phyloP scores from a whole-genome alignment of 495 filamentous ascomycete species.

The Xeromyces bisporus region DNA sequence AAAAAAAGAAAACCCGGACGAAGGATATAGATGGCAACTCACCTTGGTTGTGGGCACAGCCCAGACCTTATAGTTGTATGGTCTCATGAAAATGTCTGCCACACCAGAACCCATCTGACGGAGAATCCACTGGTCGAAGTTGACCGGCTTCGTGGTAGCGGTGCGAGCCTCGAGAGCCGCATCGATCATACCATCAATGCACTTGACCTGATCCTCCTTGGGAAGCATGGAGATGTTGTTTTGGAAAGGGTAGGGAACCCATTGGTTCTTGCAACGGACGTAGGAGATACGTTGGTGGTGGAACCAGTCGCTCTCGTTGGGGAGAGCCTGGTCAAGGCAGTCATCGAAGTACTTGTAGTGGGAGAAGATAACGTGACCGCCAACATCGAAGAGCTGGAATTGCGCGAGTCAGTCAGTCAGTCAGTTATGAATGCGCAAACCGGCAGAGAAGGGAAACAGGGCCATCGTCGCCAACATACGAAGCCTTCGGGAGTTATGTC shows the following conservation, averaged over 20 bases:
- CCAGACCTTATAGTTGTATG: constrained; percentile 99
- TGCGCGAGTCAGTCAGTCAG: constrained; percentile 7
- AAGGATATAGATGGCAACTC: no score
- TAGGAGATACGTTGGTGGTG: constrained; percentile 97
- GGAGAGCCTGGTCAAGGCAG: constrained; percentile 90
- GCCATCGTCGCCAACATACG: constrained; percentile 29
- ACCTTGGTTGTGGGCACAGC: constrained; percentile 97
- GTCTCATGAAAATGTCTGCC: constrained; percentile 94
- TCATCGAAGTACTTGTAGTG: constrained; percentile 99
- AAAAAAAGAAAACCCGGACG: no score
- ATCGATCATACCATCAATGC: constrained; percentile 95
- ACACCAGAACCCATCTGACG: constrained; percentile 81
- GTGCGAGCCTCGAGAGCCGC: constrained; percentile 75
- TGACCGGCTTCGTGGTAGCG: constrained; percentile 73
- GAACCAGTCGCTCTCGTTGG: constrained; percentile 88
- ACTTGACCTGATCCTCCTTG: constrained; percentile 90
- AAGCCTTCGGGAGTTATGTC: constrained; percentile 94
- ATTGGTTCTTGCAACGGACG: constrained; percentile 86
- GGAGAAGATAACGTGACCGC: constrained; percentile 98
- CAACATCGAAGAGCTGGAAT: constrained; percentile 87
- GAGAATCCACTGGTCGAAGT: constrained; percentile 98
- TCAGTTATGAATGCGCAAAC: constrained; percentile 3
- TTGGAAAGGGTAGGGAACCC: constrained; percentile 99
- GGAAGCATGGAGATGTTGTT: constrained; percentile 99
- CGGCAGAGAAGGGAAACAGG: constrained; percentile 24